A percentile compares a stretch with the other conserved stretches of the same genome.
Conservation (phyloP, 495 filamentous ascomycete genomes). For the Rostrohypoxylon terebratum region DNA sequence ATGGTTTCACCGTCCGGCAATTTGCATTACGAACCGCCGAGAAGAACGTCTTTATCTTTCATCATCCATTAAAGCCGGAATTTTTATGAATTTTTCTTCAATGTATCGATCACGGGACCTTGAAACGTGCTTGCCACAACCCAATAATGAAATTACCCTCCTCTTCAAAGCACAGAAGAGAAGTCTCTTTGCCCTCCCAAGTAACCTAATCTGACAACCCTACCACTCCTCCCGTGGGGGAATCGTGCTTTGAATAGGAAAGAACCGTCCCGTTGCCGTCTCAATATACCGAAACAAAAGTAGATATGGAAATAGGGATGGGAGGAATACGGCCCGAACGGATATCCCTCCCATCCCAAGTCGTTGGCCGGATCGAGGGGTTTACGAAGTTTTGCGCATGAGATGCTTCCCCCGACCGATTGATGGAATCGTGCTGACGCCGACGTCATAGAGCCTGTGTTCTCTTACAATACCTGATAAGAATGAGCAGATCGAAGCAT, state of each 20-base stretch:
- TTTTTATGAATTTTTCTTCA: slow-evolving; percentile 11
- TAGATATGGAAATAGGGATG: slow-evolving; percentile 13
- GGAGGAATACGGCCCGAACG: slow-evolving; percentile 7
- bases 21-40: slow-evolving; percentile 11
- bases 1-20: not conserved
- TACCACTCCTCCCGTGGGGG: slow-evolving; percentile 46
- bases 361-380: slow-evolving; percentile 18
- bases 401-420: not conserved
- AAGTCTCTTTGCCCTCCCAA: slow-evolving; percentile 19
- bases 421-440: not conserved
- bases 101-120: slow-evolving; percentile 7
- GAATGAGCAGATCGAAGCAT: slow-evolving; percentile 39
- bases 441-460: slow-evolving; percentile 28
- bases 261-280: slow-evolving; percentile 30
- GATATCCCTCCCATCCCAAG: not conserved
- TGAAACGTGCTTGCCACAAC: slow-evolving; percentile 19
- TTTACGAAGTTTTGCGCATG: slow-evolving; percentile 3
- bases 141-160: slow-evolving; percentile 12
- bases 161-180: slow-evolving; percentile 17
- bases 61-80: slow-evolving; percentile 12
- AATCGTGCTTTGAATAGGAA: slow-evolving; percentile 40
- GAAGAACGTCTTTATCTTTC: slow-evolving; percentile 1
- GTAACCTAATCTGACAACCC: slow-evolving; percentile 31
- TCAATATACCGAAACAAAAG: slow-evolving; percentile 39
- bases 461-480: slow-evolving; percentile 41